Evolutionary conservation across 192 early-diverging fungal species (phyloP).

Genomic region (Cetraspora pellucida): DNA sequence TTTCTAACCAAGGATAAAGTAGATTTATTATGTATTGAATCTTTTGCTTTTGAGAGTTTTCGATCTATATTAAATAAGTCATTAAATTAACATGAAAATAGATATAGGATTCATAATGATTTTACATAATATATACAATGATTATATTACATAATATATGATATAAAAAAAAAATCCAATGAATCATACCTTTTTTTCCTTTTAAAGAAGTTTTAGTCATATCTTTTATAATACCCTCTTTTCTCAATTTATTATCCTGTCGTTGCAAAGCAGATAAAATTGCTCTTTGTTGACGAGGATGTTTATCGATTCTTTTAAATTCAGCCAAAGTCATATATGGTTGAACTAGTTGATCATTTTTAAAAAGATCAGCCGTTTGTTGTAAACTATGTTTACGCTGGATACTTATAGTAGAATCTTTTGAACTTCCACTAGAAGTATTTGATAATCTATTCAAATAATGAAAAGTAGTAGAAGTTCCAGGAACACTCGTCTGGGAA

Average conservation of each 20-base stretch:
- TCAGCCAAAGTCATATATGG: slow-evolving; percentile 48
- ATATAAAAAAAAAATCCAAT: neutral
- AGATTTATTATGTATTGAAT: neutral
- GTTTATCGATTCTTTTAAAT: slow-evolving; percentile 42
- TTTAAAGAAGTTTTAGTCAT: slow-evolving; percentile 44
- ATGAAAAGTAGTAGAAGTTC: neutral
- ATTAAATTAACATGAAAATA: neutral
- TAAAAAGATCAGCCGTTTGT: neutral
- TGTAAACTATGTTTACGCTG: slow-evolving; percentile 23
- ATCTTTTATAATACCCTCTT: slow-evolving; percentile 43
- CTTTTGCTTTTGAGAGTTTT: slow-evolving; percentile 20
- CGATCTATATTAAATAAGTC: slow-evolving; percentile 5
- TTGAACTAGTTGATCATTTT: slow-evolving; percentile 29
- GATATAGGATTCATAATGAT: neutral
- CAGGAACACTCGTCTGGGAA: neutral
- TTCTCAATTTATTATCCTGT: slow-evolving; percentile 42
- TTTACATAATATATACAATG: too few species aligned
- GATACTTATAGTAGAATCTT: neutral
- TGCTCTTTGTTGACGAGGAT: slow-evolving; percentile 41
- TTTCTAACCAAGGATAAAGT: neutral
- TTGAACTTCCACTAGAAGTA: neutral
- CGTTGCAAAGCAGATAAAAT: slow-evolving; percentile 43
- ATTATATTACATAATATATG: neutral
- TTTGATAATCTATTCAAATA: slow-evolving; percentile 2
- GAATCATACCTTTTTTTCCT: slow-evolving; percentile 43